Conservation (phyloP, 1,284 basidiomycete genomes). For the Ganoderma sinense region DNA sequence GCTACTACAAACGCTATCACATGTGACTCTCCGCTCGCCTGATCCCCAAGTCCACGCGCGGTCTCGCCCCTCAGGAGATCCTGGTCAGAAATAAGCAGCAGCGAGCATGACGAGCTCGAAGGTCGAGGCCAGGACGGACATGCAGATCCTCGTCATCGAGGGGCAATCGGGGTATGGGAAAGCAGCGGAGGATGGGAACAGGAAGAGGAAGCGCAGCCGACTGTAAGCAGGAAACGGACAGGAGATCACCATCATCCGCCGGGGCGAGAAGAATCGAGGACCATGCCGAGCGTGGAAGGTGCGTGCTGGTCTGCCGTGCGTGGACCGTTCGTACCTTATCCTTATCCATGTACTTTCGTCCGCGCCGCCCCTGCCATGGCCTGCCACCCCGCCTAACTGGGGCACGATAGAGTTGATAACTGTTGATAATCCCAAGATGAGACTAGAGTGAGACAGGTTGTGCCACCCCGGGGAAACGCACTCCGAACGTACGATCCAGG, state of each 20-base stretch:
- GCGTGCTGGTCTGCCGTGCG: background rate
- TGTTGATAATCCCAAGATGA: background rate
- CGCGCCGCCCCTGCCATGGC: background rate
- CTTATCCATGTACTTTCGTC: slow-evolving; percentile 4
- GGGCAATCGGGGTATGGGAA: slow-evolving; percentile 3
- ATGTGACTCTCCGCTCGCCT: slow-evolving; percentile 10
- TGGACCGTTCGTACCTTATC: slow-evolving; percentile 7
- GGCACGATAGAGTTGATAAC: background rate
- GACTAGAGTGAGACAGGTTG: background rate
- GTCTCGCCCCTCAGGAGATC: slow-evolving; percentile 14
- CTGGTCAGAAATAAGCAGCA: background rate
- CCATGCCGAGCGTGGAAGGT: slow-evolving; percentile 6
- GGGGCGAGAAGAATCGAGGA: slow-evolving; percentile 20
- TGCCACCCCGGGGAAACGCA: background rate
- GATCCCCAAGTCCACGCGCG: slow-evolving; percentile 7
- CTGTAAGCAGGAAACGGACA: slow-evolving; percentile 5
- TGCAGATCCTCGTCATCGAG: slow-evolving; percentile 28
- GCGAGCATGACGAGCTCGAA: slow-evolving; percentile 6
- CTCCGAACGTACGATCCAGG: background rate
- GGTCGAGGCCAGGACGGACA: slow-evolving; percentile 14
- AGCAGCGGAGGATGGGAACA: slow-evolving; percentile 11
- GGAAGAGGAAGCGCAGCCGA: slow-evolving; percentile 13
- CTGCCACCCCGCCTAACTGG: background rate
- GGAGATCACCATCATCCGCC: slow-evolving; percentile 21
- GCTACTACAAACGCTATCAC: slow-evolving; percentile 14